Evolutionary conservation across 2,329 filamentous ascomycete genomes (phyloP), one percentile per base, ranked within the genome.

Genomic region (Penicillium concentricum): DNA sequence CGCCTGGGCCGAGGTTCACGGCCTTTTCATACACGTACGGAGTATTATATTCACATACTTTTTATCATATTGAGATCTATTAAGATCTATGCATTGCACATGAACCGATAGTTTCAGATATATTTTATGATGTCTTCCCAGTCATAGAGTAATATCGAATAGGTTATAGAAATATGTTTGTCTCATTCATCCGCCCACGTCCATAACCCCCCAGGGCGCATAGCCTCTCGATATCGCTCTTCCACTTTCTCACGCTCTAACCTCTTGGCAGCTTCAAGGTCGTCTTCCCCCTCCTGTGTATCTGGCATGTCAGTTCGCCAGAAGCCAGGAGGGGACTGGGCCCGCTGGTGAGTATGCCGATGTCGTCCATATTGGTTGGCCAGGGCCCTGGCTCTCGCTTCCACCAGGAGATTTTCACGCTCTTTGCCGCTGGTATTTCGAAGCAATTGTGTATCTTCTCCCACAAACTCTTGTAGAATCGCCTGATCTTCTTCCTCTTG

Each of bases 291-390:
- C 73, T 97, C 90, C 71, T 97, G 94, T 1, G 94, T 97, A 26
- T 79, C 86, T 1, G 93, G 92, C 71, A 99, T 96, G 64, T 96
- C 93, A 2, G 88, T 83, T 52, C 90, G 82, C 94, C 94, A 99
- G 71, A 91, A 97, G 0, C 92, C 92, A 2, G 91, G 91, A 13
- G 94, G 92, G 10, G 89, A 91, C 43, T 78, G 80, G 60, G 84
- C 82, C 49, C 91, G 83, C 58, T 87, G 84, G 72, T 88, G 92
- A 28, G 86, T 82, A 64, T 93, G 84, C 54, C 89, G 83, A 74
- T 97, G 92, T 69, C 82, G 91, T 6, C 92, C 92, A 71, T 85
- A 86, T 59, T 84, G 82, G 67, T 92, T 87, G 1, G 92, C 89
- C 61, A 95, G 78, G 47, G 87, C 80, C 68, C 85, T 84, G 0